phyloP scores from a whole-genome alignment of 2,329 filamentous ascomycete species.

The Mycosphaerella arachidis region DNA sequence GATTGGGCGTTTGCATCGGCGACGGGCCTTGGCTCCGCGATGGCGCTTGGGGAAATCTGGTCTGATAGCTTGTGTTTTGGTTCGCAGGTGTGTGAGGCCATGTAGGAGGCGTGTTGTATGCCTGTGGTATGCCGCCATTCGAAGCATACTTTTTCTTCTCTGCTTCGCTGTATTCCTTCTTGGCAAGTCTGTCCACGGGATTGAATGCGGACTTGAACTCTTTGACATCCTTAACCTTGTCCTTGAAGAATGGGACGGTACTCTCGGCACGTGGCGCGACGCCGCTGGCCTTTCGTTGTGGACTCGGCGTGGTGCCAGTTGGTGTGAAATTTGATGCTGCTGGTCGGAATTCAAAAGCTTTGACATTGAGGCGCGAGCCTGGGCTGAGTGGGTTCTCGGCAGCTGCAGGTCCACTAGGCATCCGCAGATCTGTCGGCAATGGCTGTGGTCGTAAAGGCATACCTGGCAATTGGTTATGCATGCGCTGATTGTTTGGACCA shows the following conservation, averaged over 20 bases:
- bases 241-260: slow-evolving; percentile 26
- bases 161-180: slow-evolving; percentile 51
- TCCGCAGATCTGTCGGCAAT: slow-evolving; percentile 61
- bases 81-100: slow-evolving; percentile 73
- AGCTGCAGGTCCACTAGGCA: slow-evolving; percentile 48
- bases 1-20: slow-evolving; percentile 55
- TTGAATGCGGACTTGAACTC: slow-evolving; percentile 49
- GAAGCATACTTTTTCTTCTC: slow-evolving; percentile 60
- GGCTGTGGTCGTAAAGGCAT: slow-evolving; percentile 34
- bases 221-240: slow-evolving; percentile 59
- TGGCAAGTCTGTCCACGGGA: slow-evolving; percentile 61
- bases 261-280: slow-evolving; percentile 20
- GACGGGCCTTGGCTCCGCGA: slow-evolving; percentile 55
- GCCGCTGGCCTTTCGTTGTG: slow-evolving; percentile 40
- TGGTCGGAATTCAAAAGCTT: slow-evolving; percentile 76
- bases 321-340: slow-evolving; percentile 79
- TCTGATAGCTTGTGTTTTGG: slow-evolving; percentile 70
- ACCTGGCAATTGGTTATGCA: slow-evolving; percentile 9
- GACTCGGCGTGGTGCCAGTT: slow-evolving; percentile 67
- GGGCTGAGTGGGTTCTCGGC: slow-evolving; percentile 43
- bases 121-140: slow-evolving; percentile 77
- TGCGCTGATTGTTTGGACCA: slow-evolving; percentile 15
- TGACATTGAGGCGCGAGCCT: slow-evolving; percentile 57
- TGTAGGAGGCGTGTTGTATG: slow-evolving; percentile 77
- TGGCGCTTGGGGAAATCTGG: slow-evolving; percentile 70